A percentile compares a stretch with the other conserved stretches of the same genome.
phyloP scores from a whole-genome alignment of 306 rosid species.

The apple (Malus domestica) region DNA sequence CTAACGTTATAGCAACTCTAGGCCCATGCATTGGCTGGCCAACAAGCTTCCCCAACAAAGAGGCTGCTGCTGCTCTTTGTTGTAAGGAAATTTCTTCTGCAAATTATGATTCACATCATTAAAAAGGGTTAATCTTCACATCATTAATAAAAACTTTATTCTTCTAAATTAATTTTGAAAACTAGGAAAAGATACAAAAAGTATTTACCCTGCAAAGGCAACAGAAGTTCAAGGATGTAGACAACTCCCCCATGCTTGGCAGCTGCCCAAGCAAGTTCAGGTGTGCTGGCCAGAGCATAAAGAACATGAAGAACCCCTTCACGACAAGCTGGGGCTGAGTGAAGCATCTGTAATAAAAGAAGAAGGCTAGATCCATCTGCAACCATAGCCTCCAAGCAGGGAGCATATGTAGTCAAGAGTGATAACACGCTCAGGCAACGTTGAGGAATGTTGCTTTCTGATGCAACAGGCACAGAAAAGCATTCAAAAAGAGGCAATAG shows the following conservation, averaged over 20 bases:
- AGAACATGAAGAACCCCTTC: slow-evolving; percentile 99
- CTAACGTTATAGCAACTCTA: slow-evolving; percentile 88
- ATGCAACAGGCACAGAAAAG: slow-evolving; percentile 79
- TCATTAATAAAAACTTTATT: slow-evolving; percentile 2
- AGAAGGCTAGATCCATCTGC: slow-evolving; percentile 98
- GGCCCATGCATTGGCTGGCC: slow-evolving; percentile 99
- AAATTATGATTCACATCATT: slow-evolving; percentile 16
- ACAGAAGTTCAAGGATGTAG: slow-evolving; percentile 87
- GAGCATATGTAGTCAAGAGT: slow-evolving; percentile 91
- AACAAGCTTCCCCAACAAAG: slow-evolving; percentile 94
- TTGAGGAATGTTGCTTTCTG: slow-evolving; percentile 79
- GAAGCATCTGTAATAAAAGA: slow-evolving; percentile 90
- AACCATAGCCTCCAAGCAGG: slow-evolving; percentile 99
- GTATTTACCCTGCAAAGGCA: slow-evolving; percentile 81
- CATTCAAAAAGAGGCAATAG: slow-evolving; percentile 92
- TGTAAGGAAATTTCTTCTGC: slow-evolving; percentile 91
- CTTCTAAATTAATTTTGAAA: not conserved
- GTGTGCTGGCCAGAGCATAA: slow-evolving; percentile 94
- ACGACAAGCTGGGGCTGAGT: slow-evolving; percentile 84
- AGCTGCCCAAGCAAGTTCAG: slow-evolving; percentile 97
- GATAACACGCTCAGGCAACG: slow-evolving; percentile 86
- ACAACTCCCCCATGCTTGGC: slow-evolving; percentile 99
- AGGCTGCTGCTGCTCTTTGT: slow-evolving; percentile 94
- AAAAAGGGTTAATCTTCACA: slow-evolving; percentile 3
- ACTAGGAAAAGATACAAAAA: not conserved